A percentile compares a stretch with the other conserved stretches of the same genome.
phyloP scores from a whole-genome alignment of 345 rosid species.

The Melastoma malabathricum region DNA sequence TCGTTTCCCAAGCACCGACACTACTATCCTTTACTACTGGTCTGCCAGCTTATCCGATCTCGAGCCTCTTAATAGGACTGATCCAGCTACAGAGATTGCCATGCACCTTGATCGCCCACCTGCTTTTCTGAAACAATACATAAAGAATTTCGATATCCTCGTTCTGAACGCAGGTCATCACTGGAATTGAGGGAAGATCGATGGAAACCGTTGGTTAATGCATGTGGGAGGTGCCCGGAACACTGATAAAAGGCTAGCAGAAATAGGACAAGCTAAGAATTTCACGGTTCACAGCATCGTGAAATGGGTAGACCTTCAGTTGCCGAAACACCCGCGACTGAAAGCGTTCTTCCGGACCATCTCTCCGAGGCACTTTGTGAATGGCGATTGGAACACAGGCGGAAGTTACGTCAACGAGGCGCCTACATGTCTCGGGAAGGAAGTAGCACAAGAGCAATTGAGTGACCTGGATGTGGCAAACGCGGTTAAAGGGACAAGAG shows the following conservation, averaged over 20 bases:
- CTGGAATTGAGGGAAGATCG: conserved; percentile 39
- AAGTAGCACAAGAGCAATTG: conserved; percentile 14
- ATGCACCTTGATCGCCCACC: conserved; percentile 55
- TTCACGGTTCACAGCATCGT: conserved; percentile 31
- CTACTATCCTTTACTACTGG: conserved; percentile 47
- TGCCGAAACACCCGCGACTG: conserved; percentile 18
- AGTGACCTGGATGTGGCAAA: conserved; percentile 10
- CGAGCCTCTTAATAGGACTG: conserved; percentile 20
- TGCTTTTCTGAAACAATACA: conserved; percentile 20
- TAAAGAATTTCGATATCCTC: conserved; percentile 23
- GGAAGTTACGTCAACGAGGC: conserved; percentile 30
- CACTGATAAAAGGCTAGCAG: conserved; percentile 14
- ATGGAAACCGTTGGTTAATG: conserved; percentile 34
- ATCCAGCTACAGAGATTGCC: conserved; percentile 21
- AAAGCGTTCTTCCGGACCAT: conserved; percentile 32
- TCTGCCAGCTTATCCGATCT: conserved; percentile 39
- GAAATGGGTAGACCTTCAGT: conserved; percentile 35
- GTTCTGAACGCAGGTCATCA: conserved; percentile 49
- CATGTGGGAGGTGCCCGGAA: conserved; percentile 28
- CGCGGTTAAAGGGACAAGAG: conserved; percentile 15
- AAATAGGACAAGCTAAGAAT: conserved; percentile 27
- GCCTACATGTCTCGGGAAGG: conserved; percentile 32
- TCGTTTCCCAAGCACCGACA: conserved; percentile 36
- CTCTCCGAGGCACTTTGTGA: conserved; percentile 35
- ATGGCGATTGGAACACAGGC: conserved; percentile 41